Evolutionary conservation across 768 basidiomycete genomes (phyloP).

Genomic region (Pisolithus marmoratus): DNA sequence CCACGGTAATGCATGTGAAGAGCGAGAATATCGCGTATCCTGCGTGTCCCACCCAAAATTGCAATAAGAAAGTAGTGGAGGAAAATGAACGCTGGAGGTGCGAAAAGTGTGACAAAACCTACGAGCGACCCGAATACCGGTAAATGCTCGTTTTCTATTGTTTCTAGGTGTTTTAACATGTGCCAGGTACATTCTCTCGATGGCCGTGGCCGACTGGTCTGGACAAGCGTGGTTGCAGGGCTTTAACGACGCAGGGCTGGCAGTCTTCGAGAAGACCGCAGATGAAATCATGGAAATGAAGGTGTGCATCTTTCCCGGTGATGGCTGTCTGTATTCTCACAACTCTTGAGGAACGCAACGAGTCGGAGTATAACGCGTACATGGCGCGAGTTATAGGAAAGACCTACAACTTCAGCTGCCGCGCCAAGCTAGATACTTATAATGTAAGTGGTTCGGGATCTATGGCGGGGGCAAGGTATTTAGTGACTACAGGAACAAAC

Average conservation of each 20-base stretch:
- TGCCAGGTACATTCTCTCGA: slow-evolving; percentile 68
- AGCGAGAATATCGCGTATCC: slow-evolving; percentile 79
- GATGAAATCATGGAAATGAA: slow-evolving; percentile 73
- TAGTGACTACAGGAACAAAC: slow-evolving; percentile 55
- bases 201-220: slow-evolving; percentile 88
- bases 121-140: slow-evolving; percentile 74
- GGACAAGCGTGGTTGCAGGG: slow-evolving; percentile 90
- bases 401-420: slow-evolving; percentile 77
- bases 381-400: slow-evolving; percentile 63
- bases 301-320: slow-evolving; percentile 30
- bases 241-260: slow-evolving; percentile 87
- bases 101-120: slow-evolving; percentile 83
- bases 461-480: background rate
- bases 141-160: slow-evolving; percentile 30
- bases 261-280: slow-evolving; percentile 72
- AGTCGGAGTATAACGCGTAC: slow-evolving; percentile 49
- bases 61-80: slow-evolving; percentile 86
- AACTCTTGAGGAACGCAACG: slow-evolving; percentile 49
- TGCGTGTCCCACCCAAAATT: slow-evolving; percentile 73
- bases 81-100: slow-evolving; percentile 75
- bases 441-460: slow-evolving; percentile 47
- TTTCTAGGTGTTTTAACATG: slow-evolving; percentile 4
- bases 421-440: slow-evolving; percentile 82
- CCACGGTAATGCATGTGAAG: slow-evolving; percentile 86
- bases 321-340: background rate